A percentile compares a stretch with the other conserved stretches of the same genome.
phyloP scores from a whole-genome alignment of 768 basidiomycete genomes.

The Russula dissimulans region DNA sequence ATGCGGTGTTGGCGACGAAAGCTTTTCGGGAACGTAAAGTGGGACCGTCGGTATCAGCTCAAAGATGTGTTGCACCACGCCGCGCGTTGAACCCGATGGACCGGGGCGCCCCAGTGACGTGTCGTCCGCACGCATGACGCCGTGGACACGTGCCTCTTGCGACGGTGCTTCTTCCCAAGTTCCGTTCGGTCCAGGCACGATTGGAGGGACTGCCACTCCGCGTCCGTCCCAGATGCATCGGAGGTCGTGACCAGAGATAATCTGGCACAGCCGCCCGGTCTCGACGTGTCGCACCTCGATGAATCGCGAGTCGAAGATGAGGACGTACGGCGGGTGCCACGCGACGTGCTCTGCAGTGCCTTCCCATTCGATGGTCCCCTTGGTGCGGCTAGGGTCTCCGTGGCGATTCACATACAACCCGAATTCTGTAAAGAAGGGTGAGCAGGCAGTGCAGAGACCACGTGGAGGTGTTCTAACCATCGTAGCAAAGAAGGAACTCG shows the following conservation, averaged over 20 bases:
- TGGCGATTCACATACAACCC: conserved; percentile 89
- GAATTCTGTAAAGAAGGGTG: conserved; percentile 47
- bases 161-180: conserved; percentile 41
- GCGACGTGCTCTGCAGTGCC: conserved; percentile 83
- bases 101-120: conserved; percentile 24
- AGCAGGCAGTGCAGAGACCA: neutral
- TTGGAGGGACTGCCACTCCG: conserved; percentile 26
- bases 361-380: conserved; percentile 87
- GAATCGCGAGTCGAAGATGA: conserved; percentile 83
- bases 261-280: conserved; percentile 71
- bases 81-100: conserved; percentile 28
- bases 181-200: conserved; percentile 37
- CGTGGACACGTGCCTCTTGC: conserved; percentile 80
- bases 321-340: conserved; percentile 80
- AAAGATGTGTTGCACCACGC: conserved; percentile 64
- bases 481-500: conserved; percentile 84
- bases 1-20: conserved; percentile 31
- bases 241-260: conserved; percentile 72
- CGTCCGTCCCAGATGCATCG: conserved; percentile 90
- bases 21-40: conserved; percentile 47
- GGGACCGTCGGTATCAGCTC: conserved; percentile 73
- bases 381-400: conserved; percentile 69
- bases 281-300: conserved; percentile 84
- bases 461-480: conserved; percentile 42
- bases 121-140: conserved; percentile 62